Evolutionary conservation across 768 basidiomycete species (phyloP).

Genomic region (Cubamyces sp.): DNA sequence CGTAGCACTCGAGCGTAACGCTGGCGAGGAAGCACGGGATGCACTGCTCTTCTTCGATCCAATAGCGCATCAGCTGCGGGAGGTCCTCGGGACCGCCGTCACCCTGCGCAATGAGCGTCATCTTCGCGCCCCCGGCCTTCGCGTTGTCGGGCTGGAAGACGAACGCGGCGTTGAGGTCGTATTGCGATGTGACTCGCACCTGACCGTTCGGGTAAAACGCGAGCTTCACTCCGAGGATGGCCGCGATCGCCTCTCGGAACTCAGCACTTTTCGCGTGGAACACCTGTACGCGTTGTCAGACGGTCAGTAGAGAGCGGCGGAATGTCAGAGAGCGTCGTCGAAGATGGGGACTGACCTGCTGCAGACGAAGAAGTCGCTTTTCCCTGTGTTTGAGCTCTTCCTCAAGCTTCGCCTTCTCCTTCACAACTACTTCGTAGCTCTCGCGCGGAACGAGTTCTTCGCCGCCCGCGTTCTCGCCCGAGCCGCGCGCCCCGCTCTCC

Average conservation of each 20-base stretch:
- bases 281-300: constrained; percentile 51
- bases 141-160: constrained; percentile 70
- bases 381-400: constrained; percentile 76
- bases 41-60: constrained; percentile 85
- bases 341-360: constrained; percentile 54
- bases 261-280: constrained; percentile 86
- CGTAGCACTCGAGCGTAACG: constrained; percentile 86
- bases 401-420: constrained; percentile 60
- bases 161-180: constrained; percentile 85
- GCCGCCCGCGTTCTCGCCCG: constrained; percentile 25
- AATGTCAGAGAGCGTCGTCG: not conserved
- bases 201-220: constrained; percentile 91
- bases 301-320: not conserved
- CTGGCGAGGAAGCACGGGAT: constrained; percentile 90
- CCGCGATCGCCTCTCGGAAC: constrained; percentile 88
- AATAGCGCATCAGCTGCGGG: constrained; percentile 77
- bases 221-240: constrained; percentile 89
- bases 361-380: constrained; percentile 75
- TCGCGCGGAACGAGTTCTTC: constrained; percentile 71
- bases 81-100: constrained; percentile 78
- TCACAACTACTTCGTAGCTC: constrained; percentile 73
- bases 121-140: constrained; percentile 46
- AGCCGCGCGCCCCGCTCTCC: constrained; percentile 37
- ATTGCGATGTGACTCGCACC: constrained; percentile 88
- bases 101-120: constrained; percentile 77